Evolutionary conservation across 371 early-diverging fungal species (phyloP), one percentile per base, ranked within the genome.

Genomic region (Mucor sp.): DNA sequence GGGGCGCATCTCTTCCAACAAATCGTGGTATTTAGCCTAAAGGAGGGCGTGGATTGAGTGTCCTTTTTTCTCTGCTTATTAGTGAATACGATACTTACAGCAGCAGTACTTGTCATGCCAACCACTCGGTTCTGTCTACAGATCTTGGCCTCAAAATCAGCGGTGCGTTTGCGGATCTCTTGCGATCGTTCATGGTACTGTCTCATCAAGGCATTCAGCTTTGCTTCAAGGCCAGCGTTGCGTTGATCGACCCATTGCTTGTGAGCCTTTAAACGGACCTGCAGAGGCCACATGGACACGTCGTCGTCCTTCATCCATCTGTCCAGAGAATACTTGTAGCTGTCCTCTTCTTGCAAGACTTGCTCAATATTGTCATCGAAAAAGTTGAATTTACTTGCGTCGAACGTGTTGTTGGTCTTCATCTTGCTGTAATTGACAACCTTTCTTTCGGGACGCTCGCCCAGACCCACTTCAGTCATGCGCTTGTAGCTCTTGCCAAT

Each of bases 51-150:
- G 28, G 3, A 17, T 15, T 32, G 28, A 48, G 11, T 27, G 14
- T 14, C 53, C 9, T 15, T 21, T 15, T 53, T 15, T 53, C 14
- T 53, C 6, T 21, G 6, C 2, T 8, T 9, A 11, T 8, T 9
- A 11, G 14, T 21, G 53, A 17, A 58, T 25, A 47, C 11, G 9
- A 56, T 27, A 74, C 83, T 78, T 77, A 89, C 92, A 11, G 90
- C 90, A 6, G 87, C 92, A 19, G 88, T 89, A 53, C 90, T 91
- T 0, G 91, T 92, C 85, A 89, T 85, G 8, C 89, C 92, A 53
- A 91, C 79, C 4, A 91, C 81, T 41, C 88, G 71, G 47, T 76
- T 69, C 1, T 68, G 62, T 11, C 77, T 76, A 37, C 89, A 83
- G 27, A 88, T 78, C 19, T 62, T 58, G 5, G 77, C 80, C 71